These are phyloP conservation scores for Hypoxylon sp. DNA, from an alignment of 2,329 filamentous ascomycete species.

Conservation along the genomic window DNA sequence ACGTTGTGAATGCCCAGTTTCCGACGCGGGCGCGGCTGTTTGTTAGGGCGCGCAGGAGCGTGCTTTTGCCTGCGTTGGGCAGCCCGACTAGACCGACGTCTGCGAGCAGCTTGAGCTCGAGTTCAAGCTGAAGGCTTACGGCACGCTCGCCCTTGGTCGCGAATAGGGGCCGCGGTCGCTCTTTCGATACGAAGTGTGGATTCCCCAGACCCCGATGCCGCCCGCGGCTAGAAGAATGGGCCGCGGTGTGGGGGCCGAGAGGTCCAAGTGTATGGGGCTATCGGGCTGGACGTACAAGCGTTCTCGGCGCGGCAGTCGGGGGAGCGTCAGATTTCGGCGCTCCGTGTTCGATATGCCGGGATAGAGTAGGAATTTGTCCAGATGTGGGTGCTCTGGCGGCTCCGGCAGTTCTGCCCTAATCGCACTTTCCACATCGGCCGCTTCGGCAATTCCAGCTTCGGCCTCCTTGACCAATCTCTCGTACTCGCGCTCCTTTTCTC, in stretches of 20 bases:
- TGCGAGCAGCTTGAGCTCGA: slow-evolving; percentile 94
- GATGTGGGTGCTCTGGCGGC: slow-evolving; percentile 59
- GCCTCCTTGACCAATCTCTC: slow-evolving; percentile 49
- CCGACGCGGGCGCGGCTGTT: slow-evolving; percentile 92
- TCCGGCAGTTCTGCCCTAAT: slow-evolving; percentile 52
- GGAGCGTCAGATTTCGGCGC: slow-evolving; percentile 68
- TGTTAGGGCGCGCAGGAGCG: slow-evolving; percentile 86
- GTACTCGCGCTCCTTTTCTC: slow-evolving; percentile 57
- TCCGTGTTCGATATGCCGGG: slow-evolving; percentile 81
- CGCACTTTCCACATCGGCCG: slow-evolving; percentile 47
- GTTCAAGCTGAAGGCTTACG: slow-evolving; percentile 82
- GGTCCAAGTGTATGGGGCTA: slow-evolving; percentile 79
- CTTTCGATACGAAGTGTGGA: slow-evolving; percentile 87
- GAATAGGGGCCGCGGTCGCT: slow-evolving; percentile 83
- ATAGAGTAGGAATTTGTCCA: slow-evolving; percentile 88
- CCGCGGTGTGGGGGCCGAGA: slow-evolving; percentile 82
- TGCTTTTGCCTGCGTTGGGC: slow-evolving; percentile 97
- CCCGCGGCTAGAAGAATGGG: slow-evolving; percentile 90
- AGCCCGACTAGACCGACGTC: slow-evolving; percentile 95
- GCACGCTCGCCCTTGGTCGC: slow-evolving; percentile 89
- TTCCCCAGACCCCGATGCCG: slow-evolving; percentile 93
- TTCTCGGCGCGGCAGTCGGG: slow-evolving; percentile 66
- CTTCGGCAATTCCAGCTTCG: slow-evolving; percentile 59
- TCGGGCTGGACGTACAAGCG: slow-evolving; percentile 76
- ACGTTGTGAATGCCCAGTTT: slow-evolving; percentile 96